Evolutionary conservation across 78 protist genomes (phyloP).

Genomic region (Dictyostelium purpureum): DNA sequence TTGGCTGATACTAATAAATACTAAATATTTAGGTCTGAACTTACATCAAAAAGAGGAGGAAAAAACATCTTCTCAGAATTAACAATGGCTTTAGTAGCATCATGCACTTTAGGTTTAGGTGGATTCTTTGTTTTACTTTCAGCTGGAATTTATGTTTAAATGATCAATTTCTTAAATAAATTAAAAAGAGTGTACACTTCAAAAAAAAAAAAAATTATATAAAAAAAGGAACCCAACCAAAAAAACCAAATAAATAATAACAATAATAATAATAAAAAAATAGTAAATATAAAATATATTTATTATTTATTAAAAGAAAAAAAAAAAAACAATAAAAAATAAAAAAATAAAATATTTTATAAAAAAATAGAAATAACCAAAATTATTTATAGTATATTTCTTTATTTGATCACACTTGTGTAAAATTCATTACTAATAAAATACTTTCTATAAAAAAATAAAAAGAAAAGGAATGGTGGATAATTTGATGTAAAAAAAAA

Average conservation of each 20-base stretch:
- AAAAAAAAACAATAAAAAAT: no score
- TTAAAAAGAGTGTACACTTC: not conserved
- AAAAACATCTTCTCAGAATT: conserved; percentile 39
- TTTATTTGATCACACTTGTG: no score
- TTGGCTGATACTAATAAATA: no score
- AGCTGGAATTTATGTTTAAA: conserved; percentile 57
- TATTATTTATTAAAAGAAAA: no score
- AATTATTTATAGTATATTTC: no score
- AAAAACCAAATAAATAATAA: not conserved
- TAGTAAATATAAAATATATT: not conserved
- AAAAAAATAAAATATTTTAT: no score
- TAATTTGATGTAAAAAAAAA: no score
- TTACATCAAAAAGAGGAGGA: not conserved
- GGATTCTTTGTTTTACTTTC: conserved; percentile 60
- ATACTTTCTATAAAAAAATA: no score
- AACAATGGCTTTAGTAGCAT: conserved; percentile 31
- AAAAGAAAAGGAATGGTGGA: no score
- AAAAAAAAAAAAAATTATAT: not conserved
- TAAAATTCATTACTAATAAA: no score
- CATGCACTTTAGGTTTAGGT: conserved; percentile 58
- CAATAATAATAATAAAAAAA: not conserved
- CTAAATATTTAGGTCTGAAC: conserved; percentile 26
- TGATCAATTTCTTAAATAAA: not conserved
- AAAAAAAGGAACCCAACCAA: not conserved
- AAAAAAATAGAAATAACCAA: no score